Base-by-base conservation (phyloP, 768 basidiomycete species). In the Auriscalpium vulgare region DNA sequence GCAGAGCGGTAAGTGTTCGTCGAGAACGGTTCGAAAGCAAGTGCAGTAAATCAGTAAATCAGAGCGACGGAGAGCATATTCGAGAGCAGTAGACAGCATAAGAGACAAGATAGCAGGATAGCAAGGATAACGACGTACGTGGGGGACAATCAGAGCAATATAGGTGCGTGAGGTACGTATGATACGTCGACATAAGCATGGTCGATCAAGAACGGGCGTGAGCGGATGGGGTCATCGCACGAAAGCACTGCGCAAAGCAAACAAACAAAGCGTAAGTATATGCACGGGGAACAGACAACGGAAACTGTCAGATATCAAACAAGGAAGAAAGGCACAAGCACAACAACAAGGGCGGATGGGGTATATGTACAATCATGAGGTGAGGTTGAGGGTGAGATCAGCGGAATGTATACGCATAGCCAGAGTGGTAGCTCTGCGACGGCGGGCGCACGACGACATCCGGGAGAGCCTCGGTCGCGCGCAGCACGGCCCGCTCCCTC, bases 371-470 rank as follows among this genome's bases (percentile, higher is more conserved):
- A 43, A 43, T 5, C 40, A 8, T 13, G 4, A 17, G 40, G 11
- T 13, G 11, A 7, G 14, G 13, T 43, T 8, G 40, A 43, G 4
- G 14, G 5, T 6, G 14, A 3, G 29, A 43, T 48, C 47, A 48
- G 14, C 47, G 47, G 47, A 19, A 48, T 8, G 47, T 19, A 21
- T 48, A 48, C 47, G 29, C 47, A 34, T 48, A 34, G 14, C 21
- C 47, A 48, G 17, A 17, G 47, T 48, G 47, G 17, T 16, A 19
- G 47, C 47, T 48, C 52, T 53, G 52, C 43, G 52, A 53, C 46
- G 83, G 83, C 10, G 83, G 82, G 17, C 83, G 74, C 53, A 86
- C 75, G 54, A 84, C 74, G 34, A 86, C 81, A 43, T 78, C 75
- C 36, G 85, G 84, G 35, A 86, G 68, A 51, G 75, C 71, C 71